Conservation (phyloP, 2,329 filamentous ascomycete genomes). For the Penicillium sp. region DNA sequence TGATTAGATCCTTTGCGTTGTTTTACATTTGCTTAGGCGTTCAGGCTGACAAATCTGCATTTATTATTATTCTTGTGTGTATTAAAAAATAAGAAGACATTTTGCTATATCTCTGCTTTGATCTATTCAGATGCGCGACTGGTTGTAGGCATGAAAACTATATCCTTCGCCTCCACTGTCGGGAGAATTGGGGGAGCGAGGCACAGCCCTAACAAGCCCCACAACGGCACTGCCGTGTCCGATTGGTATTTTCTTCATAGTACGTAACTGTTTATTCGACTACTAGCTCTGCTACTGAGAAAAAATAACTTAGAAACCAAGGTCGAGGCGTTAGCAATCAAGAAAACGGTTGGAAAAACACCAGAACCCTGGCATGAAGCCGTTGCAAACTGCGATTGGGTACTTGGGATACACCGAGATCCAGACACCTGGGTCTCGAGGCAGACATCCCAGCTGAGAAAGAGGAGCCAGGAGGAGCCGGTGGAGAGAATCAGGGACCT, state of each 20-base stretch:
- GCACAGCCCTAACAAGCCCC: not conserved
- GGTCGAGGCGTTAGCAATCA: not conserved
- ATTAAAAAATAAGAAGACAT: not conserved
- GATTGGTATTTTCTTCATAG: too few relatives aligned
- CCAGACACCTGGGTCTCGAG: constrained; percentile 32
- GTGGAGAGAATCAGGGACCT: not conserved
- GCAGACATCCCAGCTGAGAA: constrained; percentile 35
- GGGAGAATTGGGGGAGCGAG: not conserved
- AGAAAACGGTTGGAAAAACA: not conserved
- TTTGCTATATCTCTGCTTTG: not conserved
- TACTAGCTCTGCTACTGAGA: not conserved
- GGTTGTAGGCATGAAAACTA: not conserved
- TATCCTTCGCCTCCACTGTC: not conserved
- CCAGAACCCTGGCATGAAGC: not conserved
- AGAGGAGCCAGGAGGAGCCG: not conserved
- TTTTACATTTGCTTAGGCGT: constrained; percentile 5
- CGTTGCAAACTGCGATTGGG: constrained; percentile 15
- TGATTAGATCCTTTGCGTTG: not conserved
- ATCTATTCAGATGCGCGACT: not conserved
- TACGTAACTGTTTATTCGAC: not conserved
- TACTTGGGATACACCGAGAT: constrained; percentile 16
- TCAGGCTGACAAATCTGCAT: not conserved
- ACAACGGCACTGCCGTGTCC: not conserved
- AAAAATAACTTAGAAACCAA: not conserved
- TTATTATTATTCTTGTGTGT: not conserved